Base-by-base conservation (phyloP, 495 filamentous ascomycete genomes). In the Aspergillus taichungensis region DNA sequence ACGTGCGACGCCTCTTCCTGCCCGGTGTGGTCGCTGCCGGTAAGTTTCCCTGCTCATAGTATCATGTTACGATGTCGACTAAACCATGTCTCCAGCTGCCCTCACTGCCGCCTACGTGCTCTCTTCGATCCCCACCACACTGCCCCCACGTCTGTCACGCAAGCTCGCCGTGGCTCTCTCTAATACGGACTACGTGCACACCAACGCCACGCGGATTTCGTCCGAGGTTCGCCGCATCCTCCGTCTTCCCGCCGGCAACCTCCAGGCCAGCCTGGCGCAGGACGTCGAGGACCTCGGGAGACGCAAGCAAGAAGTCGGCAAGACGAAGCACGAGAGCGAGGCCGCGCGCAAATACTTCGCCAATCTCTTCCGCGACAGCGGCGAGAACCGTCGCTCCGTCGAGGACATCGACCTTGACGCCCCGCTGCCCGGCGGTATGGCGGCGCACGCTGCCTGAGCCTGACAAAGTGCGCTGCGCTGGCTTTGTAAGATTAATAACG, bases 181-280 rank as follows among this genome's bases (percentile, higher is more conserved):
- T 14, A 73, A 79, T 13, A 80, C 94, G 59, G 92, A 98, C 68
- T 98, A 96, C 60, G 84, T 89, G 8, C 94, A 98, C 64, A 64
- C 76, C 47, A 98, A 98, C 70, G 77, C 85, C 51, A 74, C 74
- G 24, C 85, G 92, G 24, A 90, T 98, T 50, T 81, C 84, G 6
- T 67, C 76, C 40, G 85, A 91, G 38, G 86, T 91, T 28, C 85
- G 91, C 42, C 85, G 88, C 58, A 85, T 94, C 12, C 80, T 98
- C 32, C 84, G 83, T 37, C 77, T 83, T 55, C 92, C 94, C 0
- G 86, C 89, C 27, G 82, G 85, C 47, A 84, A 85, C 47, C 77
- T 98, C 11, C 79, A 85, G 31, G 78, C 83, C 30, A 82, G 81
- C 45, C 73, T 98, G 42, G 80, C 88, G 49, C 83, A 84, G 10